phyloP scores from a whole-genome alignment of 805 yeast genomes.

The Hanseniaspora occidentalis region DNA sequence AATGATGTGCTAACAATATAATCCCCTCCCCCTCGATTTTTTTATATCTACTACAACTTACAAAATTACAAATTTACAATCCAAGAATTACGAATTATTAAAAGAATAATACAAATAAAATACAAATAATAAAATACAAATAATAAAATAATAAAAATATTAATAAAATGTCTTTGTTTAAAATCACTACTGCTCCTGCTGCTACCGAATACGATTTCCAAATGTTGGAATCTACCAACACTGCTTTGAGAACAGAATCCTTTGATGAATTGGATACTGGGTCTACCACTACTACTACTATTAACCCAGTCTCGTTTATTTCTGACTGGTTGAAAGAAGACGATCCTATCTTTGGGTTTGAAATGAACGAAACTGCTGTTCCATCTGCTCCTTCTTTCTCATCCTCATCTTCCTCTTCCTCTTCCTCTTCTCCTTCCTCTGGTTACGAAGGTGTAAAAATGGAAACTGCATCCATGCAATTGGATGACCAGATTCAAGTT shows the following conservation, averaged over 20 bases:
- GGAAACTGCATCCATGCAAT: background rate
- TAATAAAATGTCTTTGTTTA: background rate
- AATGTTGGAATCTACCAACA: too few relatives aligned
- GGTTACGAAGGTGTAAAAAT: background rate
- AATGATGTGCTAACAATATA: too few relatives aligned
- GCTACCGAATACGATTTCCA: too few relatives aligned
- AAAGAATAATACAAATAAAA: background rate
- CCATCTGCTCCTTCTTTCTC: constrained; percentile 28
- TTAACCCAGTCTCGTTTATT: background rate
- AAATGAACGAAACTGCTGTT: constrained; percentile 12
- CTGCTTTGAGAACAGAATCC: background rate
- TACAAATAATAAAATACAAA: background rate
- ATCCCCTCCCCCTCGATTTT: background rate
- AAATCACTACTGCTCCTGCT: background rate
- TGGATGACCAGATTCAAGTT: background rate
- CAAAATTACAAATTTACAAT: background rate
- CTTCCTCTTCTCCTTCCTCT: too few relatives aligned
- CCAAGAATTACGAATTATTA: background rate
- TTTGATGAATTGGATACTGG: background rate
- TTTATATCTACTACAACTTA: background rate
- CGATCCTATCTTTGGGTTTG: constrained; percentile 44
- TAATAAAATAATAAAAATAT: background rate
- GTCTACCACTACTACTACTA: background rate
- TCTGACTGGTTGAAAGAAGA: background rate
- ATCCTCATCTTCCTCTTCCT: too few relatives aligned